phyloP scores from a whole-genome alignment of 2,329 filamentous ascomycete genomes.

The Leptographium flavum region DNA sequence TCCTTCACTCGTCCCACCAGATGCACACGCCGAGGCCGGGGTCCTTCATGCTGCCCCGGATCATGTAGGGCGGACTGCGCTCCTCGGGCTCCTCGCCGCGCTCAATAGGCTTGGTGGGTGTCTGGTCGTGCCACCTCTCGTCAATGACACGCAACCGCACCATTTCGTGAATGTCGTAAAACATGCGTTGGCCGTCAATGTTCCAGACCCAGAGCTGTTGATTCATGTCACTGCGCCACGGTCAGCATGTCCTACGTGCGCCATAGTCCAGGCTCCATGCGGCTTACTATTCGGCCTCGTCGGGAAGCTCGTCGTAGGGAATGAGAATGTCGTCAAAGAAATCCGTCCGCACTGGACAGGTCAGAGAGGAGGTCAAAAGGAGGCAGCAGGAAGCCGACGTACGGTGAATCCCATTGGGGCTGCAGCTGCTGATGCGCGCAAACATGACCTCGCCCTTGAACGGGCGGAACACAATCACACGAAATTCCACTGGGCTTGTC shows the following conservation, averaged over 20 bases:
- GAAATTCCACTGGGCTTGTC: constrained; percentile 60
- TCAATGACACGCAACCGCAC: constrained; percentile 75
- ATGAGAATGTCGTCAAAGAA: constrained; percentile 93
- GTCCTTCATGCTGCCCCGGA: constrained; percentile 50
- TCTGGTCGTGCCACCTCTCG: constrained; percentile 85
- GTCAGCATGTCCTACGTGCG: constrained; percentile 13
- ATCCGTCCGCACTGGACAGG: constrained; percentile 56
- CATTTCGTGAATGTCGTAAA: constrained; percentile 80
- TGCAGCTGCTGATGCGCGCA: constrained; percentile 63
- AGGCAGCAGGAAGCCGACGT: background rate
- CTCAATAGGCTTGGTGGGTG: constrained; percentile 52
- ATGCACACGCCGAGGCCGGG: constrained; percentile 47
- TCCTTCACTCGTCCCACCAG: constrained; percentile 26
- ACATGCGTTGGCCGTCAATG: constrained; percentile 58
- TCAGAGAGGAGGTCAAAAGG: background rate
- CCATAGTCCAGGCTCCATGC: background rate
- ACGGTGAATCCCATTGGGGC: constrained; percentile 13
- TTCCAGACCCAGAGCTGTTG: constrained; percentile 81
- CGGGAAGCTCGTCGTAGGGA: constrained; percentile 57
- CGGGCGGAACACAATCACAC: constrained; percentile 82
- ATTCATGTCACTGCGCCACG: constrained; percentile 44
- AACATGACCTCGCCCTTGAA: constrained; percentile 90
- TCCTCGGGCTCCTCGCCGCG: constrained; percentile 41
- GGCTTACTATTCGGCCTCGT: constrained; percentile 62
- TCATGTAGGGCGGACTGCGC: constrained; percentile 55